A percentile compares a stretch with the other conserved stretches of the same genome.
Evolutionary conservation across 306 rosid species (phyloP).

Genomic region (Trifolium pratense): DNA sequence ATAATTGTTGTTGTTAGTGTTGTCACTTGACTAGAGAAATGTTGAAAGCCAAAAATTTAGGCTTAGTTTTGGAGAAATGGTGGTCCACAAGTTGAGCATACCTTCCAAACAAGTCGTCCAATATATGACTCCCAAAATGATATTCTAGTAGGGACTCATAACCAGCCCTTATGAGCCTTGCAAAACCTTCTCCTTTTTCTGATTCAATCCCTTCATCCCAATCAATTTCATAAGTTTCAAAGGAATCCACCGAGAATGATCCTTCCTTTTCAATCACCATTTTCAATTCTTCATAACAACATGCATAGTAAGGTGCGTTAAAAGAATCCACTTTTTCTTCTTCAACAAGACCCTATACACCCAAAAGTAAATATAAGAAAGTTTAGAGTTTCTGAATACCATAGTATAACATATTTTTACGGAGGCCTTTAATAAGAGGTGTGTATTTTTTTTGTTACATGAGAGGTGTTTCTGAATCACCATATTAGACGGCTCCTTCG

Average conservation of each 20-base stretch:
- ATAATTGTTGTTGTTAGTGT: too few relatives aligned
- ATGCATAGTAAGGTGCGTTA: conserved; percentile 80
- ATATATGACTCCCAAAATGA: conserved; percentile 60
- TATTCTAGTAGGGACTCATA: conserved; percentile 71
- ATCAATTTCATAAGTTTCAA: conserved; percentile 51
- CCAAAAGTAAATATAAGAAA: neutral
- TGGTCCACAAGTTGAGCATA: conserved; percentile 46
- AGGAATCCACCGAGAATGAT: conserved; percentile 55
- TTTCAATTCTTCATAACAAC: conserved; percentile 60
- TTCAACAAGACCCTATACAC: conserved; percentile 48
- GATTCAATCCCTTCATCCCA: conserved; percentile 61
- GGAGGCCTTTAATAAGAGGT: too few relatives aligned
- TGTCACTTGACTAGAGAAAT: conserved; percentile 53
- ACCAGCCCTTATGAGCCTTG: conserved; percentile 64
- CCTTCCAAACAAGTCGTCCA: conserved; percentile 61
- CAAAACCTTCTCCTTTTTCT: conserved; percentile 28
- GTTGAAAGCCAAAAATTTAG: conserved; percentile 59
- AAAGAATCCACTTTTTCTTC: conserved; percentile 74
- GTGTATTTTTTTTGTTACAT: too few relatives aligned
- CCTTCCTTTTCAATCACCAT: conserved; percentile 61
- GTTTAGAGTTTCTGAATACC: too few relatives aligned
- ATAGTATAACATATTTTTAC: too few relatives aligned
- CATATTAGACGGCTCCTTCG: too few relatives aligned
- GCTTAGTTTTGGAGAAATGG: conserved; percentile 44
- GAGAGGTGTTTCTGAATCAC: too few relatives aligned